Base-by-base conservation (phyloP, 352 stramenopile species). In the Pythium brachiatum region DNA sequence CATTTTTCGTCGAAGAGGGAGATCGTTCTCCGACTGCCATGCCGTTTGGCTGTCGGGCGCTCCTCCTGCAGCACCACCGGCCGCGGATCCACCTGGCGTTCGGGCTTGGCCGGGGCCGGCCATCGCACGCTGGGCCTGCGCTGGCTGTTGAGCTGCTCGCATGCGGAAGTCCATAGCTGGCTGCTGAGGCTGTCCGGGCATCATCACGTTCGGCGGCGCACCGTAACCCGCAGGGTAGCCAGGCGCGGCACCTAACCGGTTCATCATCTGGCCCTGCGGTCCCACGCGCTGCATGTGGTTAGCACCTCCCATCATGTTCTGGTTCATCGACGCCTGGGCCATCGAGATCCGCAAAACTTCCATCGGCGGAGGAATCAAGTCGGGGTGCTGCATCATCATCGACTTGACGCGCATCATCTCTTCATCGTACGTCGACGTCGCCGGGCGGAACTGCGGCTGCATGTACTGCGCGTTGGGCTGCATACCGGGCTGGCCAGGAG, bases 371-470 rank as follows among this genome's bases (percentile, higher is more conserved):
- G 87, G 83, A 54, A 95, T 95, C 63, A 94, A 62, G 59, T 95
- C 87, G 1, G 82, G 81, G 50, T 95, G 87, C 64, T 92, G 83
- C 76, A 90, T 90, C 77, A 94, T 90, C 87, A 94, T 94, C 39
- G 85, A 86, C 70, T 93, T 94, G 38, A 95, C 82, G 20, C 86
- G 77, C 60, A 88, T 84, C 64, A 93, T 89, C 62, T 95, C 87
- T 63, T 95, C 84, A 55, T 94, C 87, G 57, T 94, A 95, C 9
- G 78, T 86, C 25, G 85, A 89, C 8, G 74, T 84, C 7, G 74
- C 72, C 18, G 76, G 72, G 50, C 85, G 78, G 58, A 85, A 94
- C 43, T 75, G 72, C 53, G 78, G 81, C 51, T 78, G 75, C 76
- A 93, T 92, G 60, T 88, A 92, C 64, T 80, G 75, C 1, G 64